Evolutionary conservation across 345 rosid species (phyloP), one percentile per base, ranked within the genome.

Genomic region (Garcia nutans): DNA sequence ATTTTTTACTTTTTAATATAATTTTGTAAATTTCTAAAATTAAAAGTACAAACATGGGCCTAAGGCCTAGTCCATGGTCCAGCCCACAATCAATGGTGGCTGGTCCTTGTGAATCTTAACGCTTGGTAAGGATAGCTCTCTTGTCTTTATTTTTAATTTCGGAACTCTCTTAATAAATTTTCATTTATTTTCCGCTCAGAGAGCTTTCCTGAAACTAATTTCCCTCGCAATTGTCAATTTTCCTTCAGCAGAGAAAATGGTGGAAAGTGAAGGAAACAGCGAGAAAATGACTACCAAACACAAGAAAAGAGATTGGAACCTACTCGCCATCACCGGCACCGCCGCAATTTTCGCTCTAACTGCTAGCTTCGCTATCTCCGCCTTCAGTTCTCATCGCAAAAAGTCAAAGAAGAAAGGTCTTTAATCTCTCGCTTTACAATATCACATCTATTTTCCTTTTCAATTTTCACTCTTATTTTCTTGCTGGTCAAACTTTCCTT

Each of bases 291-390:
- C 52, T 2, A 17, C 7, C 72, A 71, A 83, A 50, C 85, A 73
- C 78, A 86, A 80, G 85, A 86, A 80, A 83, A 79, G 84, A 78
- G 85, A 83, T 54, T 78, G 81, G 33, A 88, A 73, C 77, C 63
- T 86, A 42, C 61, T 93, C 17, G 88, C 91, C 73, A 78, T 90
- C 83, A 85, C 94, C 82, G 98, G 99, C 67, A 88, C 89, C 52
- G 91, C 96, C 37, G 97, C 96, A 70, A 75, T 90, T 23, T 58
- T 85, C 22, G 92, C 89, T 70, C 78, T 95, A 76, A 89, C 96
- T 72, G 89, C 79, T 60, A 78, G 78, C 86, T 80, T 95, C 74
- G 96, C 86, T 73, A 62, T 93, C 83, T 74, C 89, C 87, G 90
- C 90, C 88, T 76, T 86, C 87, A 87, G 78, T 74, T 85, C 87